These are phyloP conservation scores for Seminavis robusta DNA, from an alignment of 108 stramenopile genomes.

Conservation along the genomic window DNA sequence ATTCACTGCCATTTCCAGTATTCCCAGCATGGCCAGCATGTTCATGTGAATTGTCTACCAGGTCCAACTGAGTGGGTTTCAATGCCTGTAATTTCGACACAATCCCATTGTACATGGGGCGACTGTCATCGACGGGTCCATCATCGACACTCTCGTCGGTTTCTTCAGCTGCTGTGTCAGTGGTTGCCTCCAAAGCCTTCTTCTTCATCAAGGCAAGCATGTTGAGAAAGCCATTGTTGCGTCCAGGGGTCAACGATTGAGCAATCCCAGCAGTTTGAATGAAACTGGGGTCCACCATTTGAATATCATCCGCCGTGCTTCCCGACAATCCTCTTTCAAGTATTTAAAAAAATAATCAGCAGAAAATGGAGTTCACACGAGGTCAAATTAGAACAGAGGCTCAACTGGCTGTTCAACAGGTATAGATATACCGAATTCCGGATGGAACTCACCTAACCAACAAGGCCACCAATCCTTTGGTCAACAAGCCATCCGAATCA, in stretches of 20 bases:
- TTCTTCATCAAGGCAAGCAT: slow-evolving; percentile 92
- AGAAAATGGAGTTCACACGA: no score
- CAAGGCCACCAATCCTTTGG: slow-evolving; percentile 92
- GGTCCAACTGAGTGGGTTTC: slow-evolving; percentile 58
- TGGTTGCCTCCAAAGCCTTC: slow-evolving; percentile 56
- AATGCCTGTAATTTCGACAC: slow-evolving; percentile 62
- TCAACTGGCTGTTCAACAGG: no score
- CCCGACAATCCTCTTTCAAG: slow-evolving; percentile 56
- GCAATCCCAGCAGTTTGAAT: slow-evolving; percentile 85
- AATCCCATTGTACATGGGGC: slow-evolving; percentile 82
- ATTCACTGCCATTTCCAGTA: slow-evolving; percentile 76
- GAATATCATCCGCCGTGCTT: slow-evolving; percentile 66
- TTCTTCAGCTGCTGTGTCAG: neutral
- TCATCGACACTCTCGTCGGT: slow-evolving; percentile 3
- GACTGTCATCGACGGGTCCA: neutral
- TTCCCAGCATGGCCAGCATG: slow-evolving; percentile 76
- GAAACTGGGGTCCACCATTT: slow-evolving; percentile 84
- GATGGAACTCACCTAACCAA: slow-evolving; percentile 72
- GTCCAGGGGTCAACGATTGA: slow-evolving; percentile 87
- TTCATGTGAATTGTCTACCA: slow-evolving; percentile 75
- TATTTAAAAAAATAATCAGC: slow-evolving; percentile 1
- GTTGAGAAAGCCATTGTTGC: slow-evolving; percentile 98
- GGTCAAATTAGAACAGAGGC: no score
- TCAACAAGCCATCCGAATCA: slow-evolving; percentile 93
- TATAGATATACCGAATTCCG: no score